Evolutionary conservation across 2,329 filamentous ascomycete species (phyloP), one percentile per base, ranked within the genome.

Genomic region (Colletotrichum agaves): DNA sequence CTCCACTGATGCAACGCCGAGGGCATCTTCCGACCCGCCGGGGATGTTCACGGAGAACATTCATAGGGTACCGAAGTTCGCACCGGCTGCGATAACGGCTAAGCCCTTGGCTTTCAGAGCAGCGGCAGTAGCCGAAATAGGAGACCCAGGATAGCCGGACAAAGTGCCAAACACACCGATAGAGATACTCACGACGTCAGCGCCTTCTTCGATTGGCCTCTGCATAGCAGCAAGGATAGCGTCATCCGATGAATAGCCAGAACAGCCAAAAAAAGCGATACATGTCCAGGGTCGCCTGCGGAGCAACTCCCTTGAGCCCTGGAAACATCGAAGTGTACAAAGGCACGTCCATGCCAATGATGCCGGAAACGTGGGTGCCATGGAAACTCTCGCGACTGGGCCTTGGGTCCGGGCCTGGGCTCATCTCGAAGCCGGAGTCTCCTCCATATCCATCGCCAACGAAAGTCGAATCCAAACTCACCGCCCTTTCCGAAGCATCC

Each of bases 101-200:
- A 88, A 82, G 39, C 86, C 86, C 41, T 82, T 78, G 4, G 82
- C 83, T 10, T 85, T 84, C 27, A 88, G 86, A 2, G 84, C 80
- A n/a, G 83, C 81, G 1, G 70, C 72, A 7, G 85, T 83, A 1
- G 80, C 81, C 1, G 81, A 80, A 4, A 66, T 39, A 21, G 56
- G 55, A 11, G 55, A 59, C 12, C 31, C 11, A 5, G 61, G 61
- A 27, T 64, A 60, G 2, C 55, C 61, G 15, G 61, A 64, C 61
- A 55, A 64, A 8, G 55, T 46, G 3, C 61, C 61, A 27, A 49
- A 33, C 43, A 27, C 68, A 62, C 55, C 72, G 23, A 76, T 61
- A 1, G 74, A 76, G 66, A 76, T 74, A 55, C 71, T 75, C 43
- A 76, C 70, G 10, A 76, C 68, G 27, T 76, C 73, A 4, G 74